phyloP scores from a whole-genome alignment of 495 filamentous ascomycete species.

The Tuber indicum region DNA sequence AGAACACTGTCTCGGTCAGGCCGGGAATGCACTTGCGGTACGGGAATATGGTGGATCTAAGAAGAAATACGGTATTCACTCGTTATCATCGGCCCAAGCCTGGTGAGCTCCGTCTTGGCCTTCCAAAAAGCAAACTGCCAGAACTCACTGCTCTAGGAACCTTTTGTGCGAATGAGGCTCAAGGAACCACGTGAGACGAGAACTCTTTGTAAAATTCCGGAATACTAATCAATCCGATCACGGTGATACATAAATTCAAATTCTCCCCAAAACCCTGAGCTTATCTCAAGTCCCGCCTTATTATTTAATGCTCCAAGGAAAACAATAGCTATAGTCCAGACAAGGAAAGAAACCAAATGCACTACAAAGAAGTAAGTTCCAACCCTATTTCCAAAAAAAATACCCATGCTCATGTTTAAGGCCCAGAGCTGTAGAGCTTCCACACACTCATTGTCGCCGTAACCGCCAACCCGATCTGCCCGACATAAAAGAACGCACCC shows the following conservation, averaged over 20 bases:
- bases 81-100: not conserved
- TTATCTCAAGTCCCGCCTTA: not conserved
- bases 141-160: not conserved
- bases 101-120: not conserved
- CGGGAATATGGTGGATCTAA: not conserved
- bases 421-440: not conserved
- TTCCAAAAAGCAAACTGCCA: not conserved
- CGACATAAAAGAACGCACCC: conserved; percentile 44
- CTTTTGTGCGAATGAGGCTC: not conserved
- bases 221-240: not conserved
- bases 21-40: not conserved
- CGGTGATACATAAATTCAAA: not conserved
- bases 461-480: conserved; percentile 48
- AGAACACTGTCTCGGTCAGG: not conserved
- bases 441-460: conserved; percentile 40
- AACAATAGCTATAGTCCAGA: not conserved
- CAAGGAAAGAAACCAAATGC: not conserved
- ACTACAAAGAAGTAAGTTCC: not conserved
- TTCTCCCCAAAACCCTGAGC: not conserved
- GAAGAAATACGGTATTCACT: not conserved
- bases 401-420: not conserved
- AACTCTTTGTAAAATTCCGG: not conserved
- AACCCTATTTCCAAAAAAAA: not conserved
- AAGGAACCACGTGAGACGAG: not conserved
- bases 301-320: not conserved